These are phyloP conservation scores for Teratosphaeria nubilosa DNA, from an alignment of 2,329 filamentous ascomycete genomes.

Conservation along the genomic window DNA sequence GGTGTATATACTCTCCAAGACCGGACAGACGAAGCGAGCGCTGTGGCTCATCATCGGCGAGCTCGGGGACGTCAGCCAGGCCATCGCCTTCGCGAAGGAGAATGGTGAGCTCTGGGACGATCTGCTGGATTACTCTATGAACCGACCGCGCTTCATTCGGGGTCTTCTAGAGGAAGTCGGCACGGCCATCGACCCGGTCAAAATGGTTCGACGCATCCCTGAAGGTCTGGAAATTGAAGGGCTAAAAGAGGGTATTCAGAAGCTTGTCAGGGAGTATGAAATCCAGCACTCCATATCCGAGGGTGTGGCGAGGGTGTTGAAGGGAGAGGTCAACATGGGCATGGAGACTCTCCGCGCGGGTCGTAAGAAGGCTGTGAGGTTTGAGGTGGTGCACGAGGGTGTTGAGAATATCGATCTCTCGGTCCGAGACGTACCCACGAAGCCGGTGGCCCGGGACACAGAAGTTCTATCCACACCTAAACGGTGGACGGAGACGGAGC, in stretches of 20 bases:
- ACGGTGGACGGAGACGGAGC: conserved; percentile 10
- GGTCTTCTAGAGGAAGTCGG: conserved; percentile 88
- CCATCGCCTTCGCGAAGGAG: conserved; percentile 88
- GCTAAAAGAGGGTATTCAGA: conserved; percentile 73
- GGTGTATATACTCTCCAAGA: conserved; percentile 93
- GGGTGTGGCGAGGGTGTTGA: conserved; percentile 75
- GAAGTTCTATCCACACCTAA: conserved; percentile 14
- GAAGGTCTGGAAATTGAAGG: conserved; percentile 89
- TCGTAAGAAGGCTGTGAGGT: conserved; percentile 78
- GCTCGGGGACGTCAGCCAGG: conserved; percentile 81
- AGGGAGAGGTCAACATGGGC: conserved; percentile 74
- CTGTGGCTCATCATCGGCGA: conserved; percentile 88
- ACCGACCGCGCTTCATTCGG: conserved; percentile 89
- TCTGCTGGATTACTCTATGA: conserved; percentile 90
- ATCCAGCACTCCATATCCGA: conserved; percentile 87
- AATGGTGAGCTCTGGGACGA: conserved; percentile 95
- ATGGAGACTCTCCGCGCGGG: conserved; percentile 73
- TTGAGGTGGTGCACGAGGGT: conserved; percentile 52
- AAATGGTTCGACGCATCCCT: conserved; percentile 79
- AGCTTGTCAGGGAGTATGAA: conserved; percentile 92
- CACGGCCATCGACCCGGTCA: conserved; percentile 80
- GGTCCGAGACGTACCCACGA: conserved; percentile 21
- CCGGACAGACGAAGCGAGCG: conserved; percentile 83
- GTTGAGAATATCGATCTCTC: conserved; percentile 23
- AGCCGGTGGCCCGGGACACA: conserved; percentile 12